Base-by-base conservation (phyloP, 2,329 filamentous ascomycete species). In the Colletotrichum sp. region DNA sequence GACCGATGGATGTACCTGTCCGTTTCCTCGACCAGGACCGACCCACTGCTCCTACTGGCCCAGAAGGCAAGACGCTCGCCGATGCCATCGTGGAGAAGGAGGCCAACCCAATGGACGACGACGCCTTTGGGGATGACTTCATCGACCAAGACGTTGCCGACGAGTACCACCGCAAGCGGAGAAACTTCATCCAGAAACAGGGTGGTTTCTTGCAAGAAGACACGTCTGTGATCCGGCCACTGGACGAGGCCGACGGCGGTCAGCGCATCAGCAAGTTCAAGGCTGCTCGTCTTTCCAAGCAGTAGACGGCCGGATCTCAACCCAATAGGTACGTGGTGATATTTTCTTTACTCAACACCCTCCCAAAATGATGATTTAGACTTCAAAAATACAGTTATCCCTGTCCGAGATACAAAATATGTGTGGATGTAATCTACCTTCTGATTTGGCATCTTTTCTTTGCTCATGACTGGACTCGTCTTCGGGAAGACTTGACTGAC, bases 161-260 rank as follows among this genome's bases (percentile, higher is more conserved):
- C 49, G 95, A 98, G 81, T 98, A 98, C 84, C 94, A 98, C 83
- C 92, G 92, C 60, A 89, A 95, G 83, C 93, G 96, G 24, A 98
- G 96, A 82, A 92, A 91, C 80, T 93, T 98, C 85, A 96, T 98
- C 70, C 92, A 95, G 79, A 91, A 93, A 79, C 92, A 97, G 80
- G 96, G 96, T 68, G 96, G 96, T 5, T 98, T 98, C 83, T 86
- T 94, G 80, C 90, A 92, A 73, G 91, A 95, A 79, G 92, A 94
- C 75, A 92, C 95, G 76, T 89, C 91, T 69, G 90, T 91, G 21
- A 91, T 92, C 63, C 90, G 94, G 69, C 91, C 94, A 2, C 87
- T 96, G 60, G 92, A 93, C 70, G 92, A 96, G 80, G 89, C 90
- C 30, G 90, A 93, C 65, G 92, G 92, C 60, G 91, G 90, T 3